Conservation (phyloP, 1,284 basidiomycete species). For the Cryptococcus sp. region DNA sequence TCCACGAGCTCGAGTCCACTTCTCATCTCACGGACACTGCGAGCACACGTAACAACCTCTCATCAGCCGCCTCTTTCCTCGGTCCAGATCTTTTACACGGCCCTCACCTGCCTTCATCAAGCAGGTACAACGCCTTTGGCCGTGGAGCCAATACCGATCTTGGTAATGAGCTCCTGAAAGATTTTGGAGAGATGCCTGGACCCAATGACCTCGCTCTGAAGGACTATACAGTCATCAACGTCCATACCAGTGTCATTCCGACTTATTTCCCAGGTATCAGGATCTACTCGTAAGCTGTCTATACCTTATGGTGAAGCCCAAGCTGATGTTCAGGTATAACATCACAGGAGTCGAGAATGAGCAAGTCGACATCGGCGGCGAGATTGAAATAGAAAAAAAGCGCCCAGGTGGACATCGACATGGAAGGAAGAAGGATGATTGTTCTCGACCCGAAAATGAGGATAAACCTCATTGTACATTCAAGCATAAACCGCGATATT, state of each 20-base stretch:
- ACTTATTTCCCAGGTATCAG: constrained; percentile 80
- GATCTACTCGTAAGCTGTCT: constrained; percentile 60
- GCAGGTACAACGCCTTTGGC: constrained; percentile 25
- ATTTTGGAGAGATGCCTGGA: constrained; percentile 47
- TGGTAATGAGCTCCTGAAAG: constrained; percentile 37
- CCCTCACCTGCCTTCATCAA: constrained; percentile 18
- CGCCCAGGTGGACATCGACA: constrained; percentile 33
- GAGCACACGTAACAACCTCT: background rate
- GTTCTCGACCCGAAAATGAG: constrained; percentile 38
- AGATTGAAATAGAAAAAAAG: constrained; percentile 14
- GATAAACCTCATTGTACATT: constrained; percentile 48
- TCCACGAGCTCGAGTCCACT: constrained; percentile 39
- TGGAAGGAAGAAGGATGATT: constrained; percentile 35
- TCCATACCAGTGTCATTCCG: constrained; percentile 77
- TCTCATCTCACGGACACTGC: constrained; percentile 2
- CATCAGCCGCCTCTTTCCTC: background rate
- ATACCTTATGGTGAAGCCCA: no score
- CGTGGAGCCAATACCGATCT: constrained; percentile 26
- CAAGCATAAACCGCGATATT: constrained; percentile 39
- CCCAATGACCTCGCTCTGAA: constrained; percentile 58
- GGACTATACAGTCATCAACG: constrained; percentile 70
- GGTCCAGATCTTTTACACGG: constrained; percentile 28
- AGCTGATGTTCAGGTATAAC: constrained; percentile 53
- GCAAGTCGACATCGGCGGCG: constrained; percentile 12
- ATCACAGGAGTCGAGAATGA: constrained; percentile 51